Percentiles rank a stretch among this genome's conserved stretches.
phyloP scores from a whole-genome alignment of 768 basidiomycete genomes.

The Polyporus arcularius region DNA sequence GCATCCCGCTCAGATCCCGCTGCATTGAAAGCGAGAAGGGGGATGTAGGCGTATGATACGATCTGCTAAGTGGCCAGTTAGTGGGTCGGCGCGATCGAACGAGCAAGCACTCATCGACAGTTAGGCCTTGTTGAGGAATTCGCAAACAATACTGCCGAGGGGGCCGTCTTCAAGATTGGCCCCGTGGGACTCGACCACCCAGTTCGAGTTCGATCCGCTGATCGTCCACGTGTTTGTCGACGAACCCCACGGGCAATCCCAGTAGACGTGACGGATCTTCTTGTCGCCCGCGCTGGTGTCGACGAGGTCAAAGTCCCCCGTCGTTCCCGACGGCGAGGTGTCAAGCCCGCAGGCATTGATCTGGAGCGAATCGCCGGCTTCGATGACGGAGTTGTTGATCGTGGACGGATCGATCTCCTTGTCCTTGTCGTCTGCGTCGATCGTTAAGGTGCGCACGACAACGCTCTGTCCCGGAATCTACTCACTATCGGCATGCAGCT shows the following conservation, averaged over 20 bases:
- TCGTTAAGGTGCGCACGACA: neutral
- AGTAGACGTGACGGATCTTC: constrained; percentile 10
- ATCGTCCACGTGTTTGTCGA: constrained; percentile 11
- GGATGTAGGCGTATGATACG: too few relatives aligned
- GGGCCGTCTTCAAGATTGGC: constrained; percentile 5
- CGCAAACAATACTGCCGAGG: constrained; percentile 3
- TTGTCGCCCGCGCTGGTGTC: constrained; percentile 1
- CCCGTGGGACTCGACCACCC: constrained; percentile 3
- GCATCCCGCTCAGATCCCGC: too few relatives aligned
- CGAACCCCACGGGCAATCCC: constrained; percentile 15
- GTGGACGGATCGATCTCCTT: constrained; percentile 1
- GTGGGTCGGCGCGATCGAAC: too few relatives aligned
- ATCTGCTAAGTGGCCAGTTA: too few relatives aligned
- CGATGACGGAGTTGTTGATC: constrained; percentile 3
- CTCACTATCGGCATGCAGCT: constrained; percentile 7
- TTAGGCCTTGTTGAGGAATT: neutral
- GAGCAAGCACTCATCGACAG: too few relatives aligned
- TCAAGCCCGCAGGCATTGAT: constrained; percentile 13
- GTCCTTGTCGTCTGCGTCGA: constrained; percentile 2
- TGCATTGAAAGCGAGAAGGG: too few relatives aligned
- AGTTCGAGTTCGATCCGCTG: neutral
- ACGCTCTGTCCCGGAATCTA: neutral
- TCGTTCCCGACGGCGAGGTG: constrained; percentile 8
- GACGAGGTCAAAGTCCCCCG: constrained; percentile 12
- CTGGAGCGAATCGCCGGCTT: neutral